phyloP scores from a whole-genome alignment of 495 filamentous ascomycete genomes.

The Aspergillus carlsbadensis region DNA sequence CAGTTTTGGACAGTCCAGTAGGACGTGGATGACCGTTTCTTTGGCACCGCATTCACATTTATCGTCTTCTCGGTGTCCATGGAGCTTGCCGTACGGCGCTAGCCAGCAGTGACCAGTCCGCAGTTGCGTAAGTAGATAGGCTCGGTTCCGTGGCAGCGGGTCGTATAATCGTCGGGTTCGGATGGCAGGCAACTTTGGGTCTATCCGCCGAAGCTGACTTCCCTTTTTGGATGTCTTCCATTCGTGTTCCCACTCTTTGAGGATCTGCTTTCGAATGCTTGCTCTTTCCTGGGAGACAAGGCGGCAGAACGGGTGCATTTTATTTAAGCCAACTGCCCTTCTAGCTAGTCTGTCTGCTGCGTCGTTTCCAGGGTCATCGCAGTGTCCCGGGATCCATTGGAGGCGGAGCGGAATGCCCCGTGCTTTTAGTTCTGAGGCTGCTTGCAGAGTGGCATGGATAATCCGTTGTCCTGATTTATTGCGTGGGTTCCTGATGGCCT shows the following conservation, averaged over 20 bases:
- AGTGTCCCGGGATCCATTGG: slow-evolving; percentile 10
- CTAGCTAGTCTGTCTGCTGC: slow-evolving; percentile 12
- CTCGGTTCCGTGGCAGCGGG: too few species aligned
- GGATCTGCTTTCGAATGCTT: slow-evolving; percentile 10
- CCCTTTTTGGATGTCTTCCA: slow-evolving; percentile 9
- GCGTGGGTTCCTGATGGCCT: slow-evolving; percentile 8
- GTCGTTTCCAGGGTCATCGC: slow-evolving; percentile 8
- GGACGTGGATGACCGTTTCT: too few species aligned
- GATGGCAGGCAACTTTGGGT: slow-evolving; percentile 6
- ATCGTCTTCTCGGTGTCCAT: too few species aligned
- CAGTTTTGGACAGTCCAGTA: too few species aligned
- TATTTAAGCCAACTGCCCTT: slow-evolving; percentile 1
- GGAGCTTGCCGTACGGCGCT: too few species aligned
- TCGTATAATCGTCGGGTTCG: neutral
- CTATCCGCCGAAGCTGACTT: slow-evolving; percentile 10
- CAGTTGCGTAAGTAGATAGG: too few species aligned
- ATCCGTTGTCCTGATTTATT: slow-evolving; percentile 16
- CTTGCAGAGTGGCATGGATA: slow-evolving; percentile 10
- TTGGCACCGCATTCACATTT: too few species aligned
- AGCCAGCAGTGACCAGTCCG: too few species aligned
- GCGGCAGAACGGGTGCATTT: slow-evolving; percentile 14
- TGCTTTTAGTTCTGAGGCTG: slow-evolving; percentile 8
- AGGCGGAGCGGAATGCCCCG: slow-evolving; percentile 8
- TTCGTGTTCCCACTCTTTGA: slow-evolving; percentile 4
- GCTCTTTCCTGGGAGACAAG: slow-evolving; percentile 13